A percentile compares a stretch with the other conserved stretches of the same genome.
Evolutionary conservation across 192 early-diverging fungal species (phyloP).

Genomic region (Radiomyces spectabilis): DNA sequence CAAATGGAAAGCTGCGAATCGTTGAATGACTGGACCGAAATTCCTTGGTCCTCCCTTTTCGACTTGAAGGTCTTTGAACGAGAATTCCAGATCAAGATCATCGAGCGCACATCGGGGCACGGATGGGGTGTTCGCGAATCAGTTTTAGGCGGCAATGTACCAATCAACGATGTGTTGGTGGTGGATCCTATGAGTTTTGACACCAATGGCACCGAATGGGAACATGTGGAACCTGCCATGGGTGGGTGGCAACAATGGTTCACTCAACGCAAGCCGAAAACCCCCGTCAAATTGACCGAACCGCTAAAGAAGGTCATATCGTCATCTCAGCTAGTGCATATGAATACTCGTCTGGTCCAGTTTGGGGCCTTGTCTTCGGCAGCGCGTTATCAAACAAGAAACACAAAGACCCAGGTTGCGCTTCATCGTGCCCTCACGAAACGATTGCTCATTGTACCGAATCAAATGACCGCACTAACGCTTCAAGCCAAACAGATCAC

Average conservation of each 20-base stretch:
- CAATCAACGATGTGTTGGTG: constrained; percentile 1
- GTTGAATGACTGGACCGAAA: constrained; percentile 11
- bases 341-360: constrained; percentile 4
- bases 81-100: constrained; percentile 11
- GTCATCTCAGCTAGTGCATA: neutral
- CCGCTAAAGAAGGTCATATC: too few relatives aligned
- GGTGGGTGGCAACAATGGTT: neutral
- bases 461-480: constrained; percentile 2
- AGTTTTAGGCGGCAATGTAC: neutral
- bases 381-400: constrained; percentile 4
- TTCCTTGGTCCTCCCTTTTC: constrained; percentile 23
- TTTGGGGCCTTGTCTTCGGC: constrained; percentile 16
- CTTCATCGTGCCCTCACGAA: neutral
- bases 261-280: too few relatives aligned
- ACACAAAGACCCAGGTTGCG: neutral
- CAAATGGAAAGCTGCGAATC: too few relatives aligned
- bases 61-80: constrained; percentile 2
- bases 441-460: constrained; percentile 2
- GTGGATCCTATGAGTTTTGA: constrained; percentile 12
- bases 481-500: constrained; percentile 1
- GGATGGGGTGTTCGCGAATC: constrained; percentile 6
- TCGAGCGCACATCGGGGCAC: constrained; percentile 8
- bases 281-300: too few relatives aligned
- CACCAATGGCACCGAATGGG: constrained; percentile 8
- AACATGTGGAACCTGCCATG: too few relatives aligned